Base-by-base conservation (phyloP, 148 eudicot species). In the Rhododendron molle region DNA sequence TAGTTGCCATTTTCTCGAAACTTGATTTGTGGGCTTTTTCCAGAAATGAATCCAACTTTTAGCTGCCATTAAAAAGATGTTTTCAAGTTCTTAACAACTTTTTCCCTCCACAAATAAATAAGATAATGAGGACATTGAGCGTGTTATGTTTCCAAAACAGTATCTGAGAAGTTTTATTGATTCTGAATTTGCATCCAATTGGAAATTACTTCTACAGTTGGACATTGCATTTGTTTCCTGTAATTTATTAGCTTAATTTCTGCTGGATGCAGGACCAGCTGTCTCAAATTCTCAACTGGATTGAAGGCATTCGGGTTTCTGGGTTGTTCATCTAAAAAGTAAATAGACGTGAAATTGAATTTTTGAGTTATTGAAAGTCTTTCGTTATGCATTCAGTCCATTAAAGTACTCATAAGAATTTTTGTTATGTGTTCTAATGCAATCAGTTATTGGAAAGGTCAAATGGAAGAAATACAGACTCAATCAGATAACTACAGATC, bases 391-490 rank as follows among this genome's bases (percentile, higher is more conserved):
- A 67, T 13, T 76, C 36, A 49, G 60, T 36, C 30, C 49, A 30
- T 21, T 76, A 44, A 65, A 40, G 47, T 23, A 52, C 32, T 54
- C 38, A n/a, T 9, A 50, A 81, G 54, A 81, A 81, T 11, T 40
- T 52, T 44, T 46, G 62, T 72, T 16, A 72, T 30, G 38, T 26
- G 7, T 13, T 40, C 38, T 81, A 36, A 36, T 12, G 7, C 62
- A 34, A 54, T 40, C 23, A 7, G 44, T 20, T 44, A 38, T 6
- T 65, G 13, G 26, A 71, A 65, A 47, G 50, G 30, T 80, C 52
- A 56, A 84, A 96, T 96, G 99, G 99, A 96, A 90, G 99, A 96
- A 90, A 96, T 96, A 83, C 99, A 96, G 56, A 91, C 94, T 46
- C 99, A 96, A 67, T 91, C 93, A 21, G 98, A 96, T 85, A 94